These are phyloP conservation scores for Crepidotus variabilis DNA, from an alignment of 768 basidiomycete genomes.

Conservation along the genomic window DNA sequence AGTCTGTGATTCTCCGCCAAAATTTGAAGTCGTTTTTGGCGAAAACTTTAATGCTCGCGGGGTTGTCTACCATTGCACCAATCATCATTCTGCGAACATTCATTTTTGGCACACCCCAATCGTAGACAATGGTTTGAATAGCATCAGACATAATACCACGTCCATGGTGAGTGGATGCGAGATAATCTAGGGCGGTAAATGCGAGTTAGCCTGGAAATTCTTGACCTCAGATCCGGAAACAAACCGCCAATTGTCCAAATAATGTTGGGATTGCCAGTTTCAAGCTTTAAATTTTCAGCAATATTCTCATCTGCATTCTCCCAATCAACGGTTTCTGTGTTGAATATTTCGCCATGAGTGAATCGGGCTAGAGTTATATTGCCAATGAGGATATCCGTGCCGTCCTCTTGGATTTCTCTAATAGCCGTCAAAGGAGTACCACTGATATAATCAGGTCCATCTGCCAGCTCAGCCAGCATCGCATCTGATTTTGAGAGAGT, in stretches of 20 bases:
- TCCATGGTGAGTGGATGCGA: constrained; percentile 59
- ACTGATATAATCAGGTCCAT: constrained; percentile 28
- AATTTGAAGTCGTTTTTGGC: constrained; percentile 23
- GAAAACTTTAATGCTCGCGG: constrained; percentile 60
- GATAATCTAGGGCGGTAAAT: constrained; percentile 41
- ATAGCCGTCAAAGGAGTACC: constrained; percentile 46
- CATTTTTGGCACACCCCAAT: constrained; percentile 69
- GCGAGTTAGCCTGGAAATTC: not conserved
- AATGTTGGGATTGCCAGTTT: constrained; percentile 49
- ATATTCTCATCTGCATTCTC: constrained; percentile 32
- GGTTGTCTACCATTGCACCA: constrained; percentile 47
- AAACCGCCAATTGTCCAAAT: constrained; percentile 62
- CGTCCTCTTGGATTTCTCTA: constrained; percentile 54
- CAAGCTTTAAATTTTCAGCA: constrained; percentile 37
- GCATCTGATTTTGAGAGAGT: not conserved
- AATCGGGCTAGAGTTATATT: constrained; percentile 34
- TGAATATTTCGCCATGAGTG: constrained; percentile 16
- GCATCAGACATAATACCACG: constrained; percentile 72
- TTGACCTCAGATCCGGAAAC: constrained; percentile 11
- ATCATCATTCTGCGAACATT: constrained; percentile 43
- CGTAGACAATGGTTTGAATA: constrained; percentile 44
- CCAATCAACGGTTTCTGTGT: constrained; percentile 23
- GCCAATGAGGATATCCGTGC: constrained; percentile 53
- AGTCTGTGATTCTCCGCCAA: constrained; percentile 12
- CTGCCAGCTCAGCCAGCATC: constrained; percentile 27